phyloP scores from a whole-genome alignment of 305 asterid species.

The Ilex paraguariensis region DNA sequence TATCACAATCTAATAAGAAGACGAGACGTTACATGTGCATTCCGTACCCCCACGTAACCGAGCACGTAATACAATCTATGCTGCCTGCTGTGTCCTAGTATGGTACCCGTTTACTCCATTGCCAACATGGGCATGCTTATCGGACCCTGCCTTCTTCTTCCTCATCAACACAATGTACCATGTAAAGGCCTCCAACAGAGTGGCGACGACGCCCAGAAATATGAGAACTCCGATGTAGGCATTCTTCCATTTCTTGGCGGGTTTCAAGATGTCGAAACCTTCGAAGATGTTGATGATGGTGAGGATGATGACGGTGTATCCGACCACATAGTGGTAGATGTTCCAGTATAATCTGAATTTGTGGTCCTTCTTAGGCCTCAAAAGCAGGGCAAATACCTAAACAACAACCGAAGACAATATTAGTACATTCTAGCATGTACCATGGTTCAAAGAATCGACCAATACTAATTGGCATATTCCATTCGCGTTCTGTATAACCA shows the following conservation, averaged over 20 bases:
- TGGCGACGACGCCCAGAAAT: constrained; percentile 45
- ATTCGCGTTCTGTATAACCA: too few relatives aligned
- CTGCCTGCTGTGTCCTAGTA: constrained; percentile 13
- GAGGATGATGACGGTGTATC: constrained; percentile 54
- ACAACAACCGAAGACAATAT: not conserved
- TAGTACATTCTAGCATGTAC: too few relatives aligned
- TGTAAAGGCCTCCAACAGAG: constrained; percentile 53
- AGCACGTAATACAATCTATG: not conserved
- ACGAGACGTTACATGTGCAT: too few relatives aligned
- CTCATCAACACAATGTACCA: constrained; percentile 64
- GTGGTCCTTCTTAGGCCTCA: constrained; percentile 87
- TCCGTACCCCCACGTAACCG: too few relatives aligned
- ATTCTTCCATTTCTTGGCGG: constrained; percentile 58
- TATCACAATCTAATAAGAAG: too few relatives aligned
- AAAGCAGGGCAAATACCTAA: constrained; percentile 62
- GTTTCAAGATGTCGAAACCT: constrained; percentile 69
- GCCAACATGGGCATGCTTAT: constrained; percentile 13
- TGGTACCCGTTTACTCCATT: constrained; percentile 31
- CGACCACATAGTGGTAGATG: constrained; percentile 57
- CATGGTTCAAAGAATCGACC: too few relatives aligned
- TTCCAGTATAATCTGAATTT: constrained; percentile 77
- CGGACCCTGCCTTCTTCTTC: constrained; percentile 24
- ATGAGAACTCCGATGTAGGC: constrained; percentile 63
- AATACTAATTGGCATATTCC: too few relatives aligned
- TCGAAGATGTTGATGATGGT: constrained; percentile 62